Percentiles rank a stretch among this genome's conserved stretches.
Evolutionary conservation across 2,329 filamentous ascomycete genomes (phyloP).

Genomic region (Exophiala sideris): DNA sequence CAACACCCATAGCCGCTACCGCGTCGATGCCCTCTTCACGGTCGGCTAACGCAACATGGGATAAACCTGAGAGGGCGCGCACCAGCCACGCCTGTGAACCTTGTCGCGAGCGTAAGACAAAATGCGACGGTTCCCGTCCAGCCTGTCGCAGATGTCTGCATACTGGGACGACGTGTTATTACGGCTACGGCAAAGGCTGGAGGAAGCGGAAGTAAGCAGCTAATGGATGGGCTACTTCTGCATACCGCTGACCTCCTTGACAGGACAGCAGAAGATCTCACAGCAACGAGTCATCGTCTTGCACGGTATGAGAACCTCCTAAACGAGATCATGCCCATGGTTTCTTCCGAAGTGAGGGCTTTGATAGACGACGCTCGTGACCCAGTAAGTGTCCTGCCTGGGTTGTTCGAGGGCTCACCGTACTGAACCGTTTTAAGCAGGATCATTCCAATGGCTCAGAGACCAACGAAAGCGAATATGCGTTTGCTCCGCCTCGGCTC

Average conservation of each 20-base stretch:
- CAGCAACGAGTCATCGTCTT: slow-evolving; percentile 25
- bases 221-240: not conserved
- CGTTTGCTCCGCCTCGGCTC: slow-evolving; percentile 5
- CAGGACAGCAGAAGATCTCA: slow-evolving; percentile 29
- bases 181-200: slow-evolving; percentile 30
- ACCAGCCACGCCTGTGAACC: slow-evolving; percentile 30
- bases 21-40: slow-evolving; percentile 14
- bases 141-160: slow-evolving; percentile 28
- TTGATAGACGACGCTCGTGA: slow-evolving; percentile 28
- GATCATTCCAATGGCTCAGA: slow-evolving; percentile 25
- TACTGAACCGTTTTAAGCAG: slow-evolving; percentile 2
- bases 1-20: not conserved
- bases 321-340: slow-evolving; percentile 26
- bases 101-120: slow-evolving; percentile 29
- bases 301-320: slow-evolving; percentile 28
- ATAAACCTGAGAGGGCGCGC: slow-evolving; percentile 27
- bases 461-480: slow-evolving; percentile 18
- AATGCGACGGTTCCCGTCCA: slow-evolving; percentile 28
- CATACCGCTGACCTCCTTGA: not conserved
- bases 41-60: slow-evolving; percentile 19
- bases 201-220: slow-evolving; percentile 29
- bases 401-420: not conserved
- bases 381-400: slow-evolving; percentile 14
- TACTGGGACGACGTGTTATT: slow-evolving; percentile 27
- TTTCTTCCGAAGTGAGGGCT: slow-evolving; percentile 23